phyloP scores from a whole-genome alignment of 257 asterid genomes.

The Ehretia macrophylla region DNA sequence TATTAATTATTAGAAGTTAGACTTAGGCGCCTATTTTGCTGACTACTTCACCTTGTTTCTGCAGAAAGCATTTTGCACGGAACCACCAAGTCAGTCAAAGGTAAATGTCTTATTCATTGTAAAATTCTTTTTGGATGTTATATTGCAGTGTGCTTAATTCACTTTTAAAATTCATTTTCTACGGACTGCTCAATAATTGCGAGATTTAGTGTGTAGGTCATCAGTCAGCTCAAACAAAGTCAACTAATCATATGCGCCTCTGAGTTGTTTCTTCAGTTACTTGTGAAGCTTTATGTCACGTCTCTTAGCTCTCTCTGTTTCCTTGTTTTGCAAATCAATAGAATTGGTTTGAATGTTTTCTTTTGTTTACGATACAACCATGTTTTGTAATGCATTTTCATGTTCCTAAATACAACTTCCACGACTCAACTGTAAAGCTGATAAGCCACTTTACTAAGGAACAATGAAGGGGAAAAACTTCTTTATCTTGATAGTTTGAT shows the following conservation, averaged over 20 bases:
- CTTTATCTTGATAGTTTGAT: too few species aligned
- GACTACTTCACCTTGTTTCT: conserved; percentile 16
- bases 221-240: not conserved
- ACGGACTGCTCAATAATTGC: not conserved
- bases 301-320: not conserved
- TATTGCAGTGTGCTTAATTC: not conserved
- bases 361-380: too few species aligned
- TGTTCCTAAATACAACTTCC: too few species aligned
- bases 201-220: not conserved
- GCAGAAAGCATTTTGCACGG: conserved; percentile 89
- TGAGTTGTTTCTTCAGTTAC: not conserved
- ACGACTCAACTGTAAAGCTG: too few species aligned
- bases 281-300: not conserved
- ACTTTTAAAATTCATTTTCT: conserved; percentile 2
- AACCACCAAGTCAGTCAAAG: conserved; percentile 64
- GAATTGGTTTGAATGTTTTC: not conserved
- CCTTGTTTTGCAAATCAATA: not conserved
- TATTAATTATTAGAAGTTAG: conserved; percentile 16
- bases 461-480: too few species aligned
- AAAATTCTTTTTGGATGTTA: not conserved
- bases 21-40: not conserved
- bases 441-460: too few species aligned
- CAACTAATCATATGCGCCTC: not conserved
- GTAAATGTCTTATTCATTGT: conserved; percentile 34
- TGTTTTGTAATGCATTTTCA: too few species aligned